A percentile compares a stretch with the other conserved stretches of the same genome.
These are phyloP conservation scores for Microbotryum silenes-acaulis DNA, from an alignment of 1,284 basidiomycete species.

Conservation along the genomic window DNA sequence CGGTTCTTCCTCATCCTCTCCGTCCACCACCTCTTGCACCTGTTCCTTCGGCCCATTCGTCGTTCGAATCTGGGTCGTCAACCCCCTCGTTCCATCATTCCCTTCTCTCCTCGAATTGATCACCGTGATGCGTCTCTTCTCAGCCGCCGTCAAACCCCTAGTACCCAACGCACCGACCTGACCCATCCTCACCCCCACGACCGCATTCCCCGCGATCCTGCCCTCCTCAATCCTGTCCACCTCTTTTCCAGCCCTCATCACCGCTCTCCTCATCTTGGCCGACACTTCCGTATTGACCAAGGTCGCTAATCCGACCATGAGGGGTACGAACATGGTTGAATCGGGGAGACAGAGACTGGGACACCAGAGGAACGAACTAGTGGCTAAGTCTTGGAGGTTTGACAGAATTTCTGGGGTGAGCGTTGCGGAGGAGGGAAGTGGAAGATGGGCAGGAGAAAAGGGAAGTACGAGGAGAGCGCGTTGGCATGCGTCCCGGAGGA, in stretches of 20 bases:
- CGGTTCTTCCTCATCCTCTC: conserved; percentile 4
- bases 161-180: neutral
- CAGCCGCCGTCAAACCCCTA: conserved; percentile 9
- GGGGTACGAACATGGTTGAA: conserved; percentile 59
- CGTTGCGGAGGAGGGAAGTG: neutral
- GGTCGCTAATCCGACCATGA: conserved; percentile 61
- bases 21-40: no score
- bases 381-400: conserved; percentile 48
- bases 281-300: conserved; percentile 65
- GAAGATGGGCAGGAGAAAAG: neutral
- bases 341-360: conserved; percentile 62
- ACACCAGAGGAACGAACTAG: conserved; percentile 64
- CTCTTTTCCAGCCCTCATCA: neutral
- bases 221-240: neutral
- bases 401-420: conserved; percentile 41
- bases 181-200: neutral
- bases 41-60: no score
- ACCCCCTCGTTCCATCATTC: neutral
- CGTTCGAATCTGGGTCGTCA: no score
- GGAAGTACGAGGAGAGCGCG: conserved; percentile 16
- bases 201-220: no score
- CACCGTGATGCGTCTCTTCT: conserved; percentile 17
- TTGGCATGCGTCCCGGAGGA: conserved; percentile 49
- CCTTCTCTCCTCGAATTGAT: conserved; percentile 2
- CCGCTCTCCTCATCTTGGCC: conserved; percentile 8